Conservation (phyloP, 2,329 filamentous ascomycete species). For the Colletotrichum orbiculare region DNA sequence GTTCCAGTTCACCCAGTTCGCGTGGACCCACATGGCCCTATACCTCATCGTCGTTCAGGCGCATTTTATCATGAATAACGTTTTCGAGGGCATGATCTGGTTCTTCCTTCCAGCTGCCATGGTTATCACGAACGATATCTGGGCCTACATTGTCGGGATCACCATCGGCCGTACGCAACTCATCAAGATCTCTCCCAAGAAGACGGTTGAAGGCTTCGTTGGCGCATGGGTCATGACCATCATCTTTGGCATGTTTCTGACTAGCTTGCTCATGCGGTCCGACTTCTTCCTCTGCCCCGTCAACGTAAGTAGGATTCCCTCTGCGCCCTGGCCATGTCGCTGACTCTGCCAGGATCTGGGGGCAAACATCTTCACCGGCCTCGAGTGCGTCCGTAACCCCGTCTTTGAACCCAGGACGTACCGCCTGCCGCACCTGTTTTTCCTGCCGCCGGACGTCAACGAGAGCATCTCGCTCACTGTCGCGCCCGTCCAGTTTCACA, state of each 20-base stretch:
- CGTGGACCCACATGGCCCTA: conserved; percentile 99
- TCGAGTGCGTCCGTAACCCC: conserved; percentile 90
- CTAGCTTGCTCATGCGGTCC: conserved; percentile 86
- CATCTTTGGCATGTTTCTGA: conserved; percentile 83
- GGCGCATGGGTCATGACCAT: conserved; percentile 97
- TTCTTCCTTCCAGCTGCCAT: conserved; percentile 96
- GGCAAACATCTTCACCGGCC: conserved; percentile 89
- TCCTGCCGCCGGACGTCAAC: conserved; percentile 65
- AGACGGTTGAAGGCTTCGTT: conserved; percentile 97
- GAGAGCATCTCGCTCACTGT: conserved; percentile 74
- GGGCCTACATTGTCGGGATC: conserved; percentile 97
- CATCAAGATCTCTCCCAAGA: conserved; percentile 98
- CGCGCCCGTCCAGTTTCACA: conserved; percentile 93
- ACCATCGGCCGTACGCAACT: conserved; percentile 96
- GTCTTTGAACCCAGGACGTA: conserved; percentile 87
- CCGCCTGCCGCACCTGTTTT: conserved; percentile 77
- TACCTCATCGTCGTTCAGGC: conserved; percentile 98
- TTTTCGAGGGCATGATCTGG: conserved; percentile 99
- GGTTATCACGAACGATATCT: conserved; percentile 99
- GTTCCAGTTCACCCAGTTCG: conserved; percentile 99
- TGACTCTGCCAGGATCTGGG: conserved; percentile 75
- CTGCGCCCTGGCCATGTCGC: not conserved
- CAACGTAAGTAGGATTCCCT: conserved; percentile 65
- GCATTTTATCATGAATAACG: conserved; percentile 99
- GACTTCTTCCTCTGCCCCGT: conserved; percentile 99